phyloP scores from a whole-genome alignment of 2,329 filamentous ascomycete species.

The Arthroderma sp. region DNA sequence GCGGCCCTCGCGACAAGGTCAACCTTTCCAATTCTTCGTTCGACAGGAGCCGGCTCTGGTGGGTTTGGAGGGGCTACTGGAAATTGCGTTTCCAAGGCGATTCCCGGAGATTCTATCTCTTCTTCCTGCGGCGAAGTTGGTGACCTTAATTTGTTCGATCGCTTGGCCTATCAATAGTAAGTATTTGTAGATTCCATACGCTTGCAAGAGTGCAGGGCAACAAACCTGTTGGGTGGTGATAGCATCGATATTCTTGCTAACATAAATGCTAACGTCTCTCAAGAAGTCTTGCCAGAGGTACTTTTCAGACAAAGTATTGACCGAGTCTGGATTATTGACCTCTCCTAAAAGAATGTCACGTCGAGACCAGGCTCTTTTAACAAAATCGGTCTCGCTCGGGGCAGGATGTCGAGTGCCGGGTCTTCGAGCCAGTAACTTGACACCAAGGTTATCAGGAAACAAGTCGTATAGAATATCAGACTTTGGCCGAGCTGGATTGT shows the following conservation, averaged over 20 bases:
- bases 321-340: conserved; percentile 39
- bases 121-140: conserved; percentile 29
- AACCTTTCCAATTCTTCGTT: conserved; percentile 30
- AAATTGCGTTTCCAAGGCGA: conserved; percentile 34
- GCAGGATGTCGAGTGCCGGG: conserved; percentile 44
- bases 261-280: conserved; percentile 45
- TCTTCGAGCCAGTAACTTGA: conserved; percentile 43
- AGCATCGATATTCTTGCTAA: conserved; percentile 46
- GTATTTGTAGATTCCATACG: background rate
- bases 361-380: conserved; percentile 42
- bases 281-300: conserved; percentile 55
- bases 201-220: conserved; percentile 5
- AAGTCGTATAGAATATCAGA: conserved; percentile 48
- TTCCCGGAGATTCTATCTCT: conserved; percentile 22
- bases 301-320: conserved; percentile 43
- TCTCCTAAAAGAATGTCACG: conserved; percentile 47
- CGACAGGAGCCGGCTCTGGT: conserved; percentile 27
- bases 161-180: conserved; percentile 24
- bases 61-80: conserved; percentile 27
- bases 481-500: conserved; percentile 43
- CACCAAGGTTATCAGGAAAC: conserved; percentile 47
- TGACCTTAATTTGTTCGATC: conserved; percentile 28
- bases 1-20: conserved; percentile 39
- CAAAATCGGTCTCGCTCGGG: conserved; percentile 49
- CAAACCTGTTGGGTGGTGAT: conserved; percentile 38